Percentiles rank a stretch among this genome's conserved stretches.
Conservation (phyloP, 1,139 yeast genomes). For the Yamadazyma diddensiae region DNA sequence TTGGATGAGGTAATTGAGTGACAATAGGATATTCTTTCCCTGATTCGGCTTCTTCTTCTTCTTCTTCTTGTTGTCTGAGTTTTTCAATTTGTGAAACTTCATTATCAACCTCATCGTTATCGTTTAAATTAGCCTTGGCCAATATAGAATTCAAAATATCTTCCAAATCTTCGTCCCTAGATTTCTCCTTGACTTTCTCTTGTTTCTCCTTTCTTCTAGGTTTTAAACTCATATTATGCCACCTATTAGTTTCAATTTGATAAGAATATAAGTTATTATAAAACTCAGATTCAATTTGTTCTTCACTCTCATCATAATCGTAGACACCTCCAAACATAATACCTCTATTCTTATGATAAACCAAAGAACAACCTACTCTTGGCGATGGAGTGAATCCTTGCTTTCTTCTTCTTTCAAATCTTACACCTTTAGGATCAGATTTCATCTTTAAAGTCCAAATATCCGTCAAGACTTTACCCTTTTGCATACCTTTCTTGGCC, state of each 20-base stretch:
- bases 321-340: conserved; percentile 93
- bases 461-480: conserved; percentile 89
- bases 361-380: conserved; percentile 93
- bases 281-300: conserved; percentile 79
- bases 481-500: conserved; percentile 83
- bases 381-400: conserved; percentile 89
- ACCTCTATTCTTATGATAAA: conserved; percentile 88
- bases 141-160: conserved; percentile 73
- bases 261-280: conserved; percentile 80
- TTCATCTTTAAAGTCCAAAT: conserved; percentile 90
- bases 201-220: conserved; percentile 54
- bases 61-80: conserved; percentile 34
- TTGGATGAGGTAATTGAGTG: conserved; percentile 74
- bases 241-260: conserved; percentile 82
- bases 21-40: conserved; percentile 52
- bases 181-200: conserved; percentile 44
- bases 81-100: conserved; percentile 40
- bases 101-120: conserved; percentile 39
- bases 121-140: conserved; percentile 65
- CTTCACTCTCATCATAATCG: conserved; percentile 94
- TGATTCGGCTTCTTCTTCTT: conserved; percentile 34
- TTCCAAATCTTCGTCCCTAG: conserved; percentile 80
- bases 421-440: conserved; percentile 69
- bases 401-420: conserved; percentile 88
- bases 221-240: conserved; percentile 76